These are phyloP conservation scores for Microbotryum intermedium DNA, from an alignment of 1,284 basidiomycete genomes.

Conservation along the genomic window DNA sequence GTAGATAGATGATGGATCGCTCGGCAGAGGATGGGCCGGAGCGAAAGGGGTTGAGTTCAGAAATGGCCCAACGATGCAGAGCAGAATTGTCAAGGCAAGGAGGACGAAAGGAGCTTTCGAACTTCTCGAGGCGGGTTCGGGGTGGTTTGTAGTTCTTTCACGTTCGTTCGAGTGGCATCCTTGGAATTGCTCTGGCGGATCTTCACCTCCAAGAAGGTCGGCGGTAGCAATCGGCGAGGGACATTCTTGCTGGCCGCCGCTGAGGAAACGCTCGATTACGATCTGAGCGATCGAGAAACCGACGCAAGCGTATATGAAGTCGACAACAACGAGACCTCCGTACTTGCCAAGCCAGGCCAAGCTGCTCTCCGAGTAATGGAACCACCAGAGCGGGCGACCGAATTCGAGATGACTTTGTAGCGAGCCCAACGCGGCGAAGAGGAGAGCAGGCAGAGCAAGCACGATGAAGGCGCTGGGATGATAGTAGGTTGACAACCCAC, in stretches of 20 bases:
- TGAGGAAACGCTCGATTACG: background rate
- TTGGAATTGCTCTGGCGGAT: background rate
- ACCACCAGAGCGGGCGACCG: slow-evolving; percentile 17
- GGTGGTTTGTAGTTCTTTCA: background rate
- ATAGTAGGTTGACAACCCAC: too few relatives aligned
- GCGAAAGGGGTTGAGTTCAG: background rate
- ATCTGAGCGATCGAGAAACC: background rate
- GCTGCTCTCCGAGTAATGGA: background rate
- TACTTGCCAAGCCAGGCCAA: background rate
- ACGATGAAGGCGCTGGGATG: too few relatives aligned
- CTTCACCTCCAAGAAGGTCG: background rate
- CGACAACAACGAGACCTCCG: background rate
- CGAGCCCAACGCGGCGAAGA: too few relatives aligned
- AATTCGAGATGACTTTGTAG: too few relatives aligned
- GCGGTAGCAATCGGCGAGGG: background rate
- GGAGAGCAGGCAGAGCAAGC: too few relatives aligned
- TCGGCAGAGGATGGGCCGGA: slow-evolving; percentile 4
- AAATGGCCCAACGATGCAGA: background rate
- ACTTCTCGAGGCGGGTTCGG: background rate
- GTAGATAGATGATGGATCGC: slow-evolving; percentile 1
- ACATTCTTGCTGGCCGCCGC: background rate
- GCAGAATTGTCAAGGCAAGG: background rate
- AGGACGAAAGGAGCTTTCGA: background rate
- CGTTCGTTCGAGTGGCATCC: too few relatives aligned
- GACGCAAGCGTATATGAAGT: background rate